Base-by-base conservation (phyloP, 768 basidiomycete species). In the Fistulinella prunicolor region DNA sequence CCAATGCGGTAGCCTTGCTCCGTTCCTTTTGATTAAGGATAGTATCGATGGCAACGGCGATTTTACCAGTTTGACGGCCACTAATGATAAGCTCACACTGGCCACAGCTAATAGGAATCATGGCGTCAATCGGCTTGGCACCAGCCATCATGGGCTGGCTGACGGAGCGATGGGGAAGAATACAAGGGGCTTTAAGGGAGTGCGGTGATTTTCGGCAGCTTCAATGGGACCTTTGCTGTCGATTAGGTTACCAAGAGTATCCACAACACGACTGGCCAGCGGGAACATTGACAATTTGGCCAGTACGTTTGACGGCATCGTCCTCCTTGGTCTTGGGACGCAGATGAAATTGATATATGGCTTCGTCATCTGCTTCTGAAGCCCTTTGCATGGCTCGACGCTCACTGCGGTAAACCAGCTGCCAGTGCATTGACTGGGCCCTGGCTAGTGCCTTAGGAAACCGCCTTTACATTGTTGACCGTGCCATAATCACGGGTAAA, bases 91-190 rank as follows among this genome's bases (percentile, higher is more conserved):
- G 81, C 75, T 99, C 96, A 90, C 96, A 95, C 78, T 99, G 96
- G 54, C 96, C 96, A 86, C 96, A 95, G 69, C 96, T 96, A 70
- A 99, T 99, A 64, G 96, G 96, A 58, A 99, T 96, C 94, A 99
- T 96, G 70, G 96, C 95, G 73, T 99, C 96, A 72, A 99, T 97
- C 69, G 95, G 94, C 80, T 99, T 99, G 70, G 98, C 86, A 79
- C 96, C 96, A 59, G 96, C 98, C 89, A 96, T 91, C 96, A 99
- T 99, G 61, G 96, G 95, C 82, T 97, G 93, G 80, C 91, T 91
- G 78, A 99, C 96, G 69, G 96, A 98, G 67, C 92, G 93, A 81
- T 96, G 92, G 60, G 96, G 96, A 44, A 98, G 79, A 69, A 98
- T 97, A 81, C 96, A 96, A 59, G 96, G 96, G 32, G 96, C 96